Conservation (phyloP, 2,329 filamentous ascomycete species). For the Mycosphaerella arachidis region DNA sequence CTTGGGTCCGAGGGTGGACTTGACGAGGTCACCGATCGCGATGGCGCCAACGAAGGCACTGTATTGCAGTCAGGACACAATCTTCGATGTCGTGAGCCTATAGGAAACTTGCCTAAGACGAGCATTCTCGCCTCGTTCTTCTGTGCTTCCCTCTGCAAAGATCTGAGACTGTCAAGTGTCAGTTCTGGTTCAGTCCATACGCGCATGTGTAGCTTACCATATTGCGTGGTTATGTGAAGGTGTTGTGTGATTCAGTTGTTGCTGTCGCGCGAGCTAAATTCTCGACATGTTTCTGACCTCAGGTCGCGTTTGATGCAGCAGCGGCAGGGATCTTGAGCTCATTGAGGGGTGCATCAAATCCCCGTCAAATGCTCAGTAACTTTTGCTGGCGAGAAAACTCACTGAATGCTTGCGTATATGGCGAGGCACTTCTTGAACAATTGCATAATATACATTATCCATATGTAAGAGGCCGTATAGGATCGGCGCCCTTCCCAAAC, state of each 20-base stretch:
- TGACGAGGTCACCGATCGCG: slow-evolving; percentile 93
- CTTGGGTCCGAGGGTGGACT: slow-evolving; percentile 94
- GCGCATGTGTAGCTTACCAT: neutral
- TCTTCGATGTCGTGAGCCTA: neutral
- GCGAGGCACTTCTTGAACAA: neutral
- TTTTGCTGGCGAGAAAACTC: neutral
- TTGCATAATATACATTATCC: neutral
- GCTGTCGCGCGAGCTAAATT: neutral
- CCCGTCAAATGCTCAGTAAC: neutral
- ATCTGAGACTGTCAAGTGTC: slow-evolving; percentile 18
- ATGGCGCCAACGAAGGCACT: slow-evolving; percentile 92
- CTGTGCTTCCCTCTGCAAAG: slow-evolving; percentile 23
- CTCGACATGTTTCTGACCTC: neutral
- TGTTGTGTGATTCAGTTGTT: neutral
- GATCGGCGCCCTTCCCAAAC: neutral
- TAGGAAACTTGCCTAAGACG: slow-evolving; percentile 19
- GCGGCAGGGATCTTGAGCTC: neutral
- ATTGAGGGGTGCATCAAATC: neutral
- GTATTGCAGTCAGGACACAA: slow-evolving; percentile 10
- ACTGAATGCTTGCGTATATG: too few species aligned
- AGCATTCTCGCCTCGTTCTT: slow-evolving; percentile 25
- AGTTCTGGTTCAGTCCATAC: neutral
- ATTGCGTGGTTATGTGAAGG: neutral
- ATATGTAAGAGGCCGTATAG: neutral
- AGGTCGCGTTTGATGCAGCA: neutral